phyloP scores from a whole-genome alignment of 2,329 filamentous ascomycete species.

The Esteya vermicola region DNA sequence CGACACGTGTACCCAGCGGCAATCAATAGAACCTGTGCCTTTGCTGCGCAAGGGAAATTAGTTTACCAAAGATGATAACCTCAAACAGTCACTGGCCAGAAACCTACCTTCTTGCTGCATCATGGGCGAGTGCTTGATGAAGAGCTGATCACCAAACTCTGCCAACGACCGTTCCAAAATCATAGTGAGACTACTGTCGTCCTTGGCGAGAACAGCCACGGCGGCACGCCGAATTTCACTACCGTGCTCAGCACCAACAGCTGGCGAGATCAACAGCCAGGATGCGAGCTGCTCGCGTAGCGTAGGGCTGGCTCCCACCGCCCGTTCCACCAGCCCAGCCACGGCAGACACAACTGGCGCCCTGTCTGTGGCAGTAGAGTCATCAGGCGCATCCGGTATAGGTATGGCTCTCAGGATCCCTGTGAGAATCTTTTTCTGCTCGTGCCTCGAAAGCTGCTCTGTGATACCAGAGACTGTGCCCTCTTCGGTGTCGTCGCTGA shows the following conservation, averaged over 20 bases:
- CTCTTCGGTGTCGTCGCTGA: constrained; percentile 12
- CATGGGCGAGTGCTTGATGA: constrained; percentile 73
- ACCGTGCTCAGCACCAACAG: constrained; percentile 48
- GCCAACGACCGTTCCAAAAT: constrained; percentile 55
- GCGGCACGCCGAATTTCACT: constrained; percentile 54
- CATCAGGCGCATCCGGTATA: constrained; percentile 20
- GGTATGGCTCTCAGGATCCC: constrained; percentile 29
- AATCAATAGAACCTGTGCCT: constrained; percentile 66
- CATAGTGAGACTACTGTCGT: constrained; percentile 33
- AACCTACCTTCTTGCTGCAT: constrained; percentile 70
- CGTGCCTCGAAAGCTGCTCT: constrained; percentile 21
- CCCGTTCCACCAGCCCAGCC: constrained; percentile 37
- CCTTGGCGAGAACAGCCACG: constrained; percentile 39
- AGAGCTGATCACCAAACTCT: constrained; percentile 74
- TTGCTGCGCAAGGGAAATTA: constrained; percentile 36
- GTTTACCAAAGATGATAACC: background rate
- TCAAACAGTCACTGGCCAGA: background rate
- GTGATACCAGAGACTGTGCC: constrained; percentile 18
- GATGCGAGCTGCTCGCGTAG: constrained; percentile 40
- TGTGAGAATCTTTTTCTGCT: constrained; percentile 28
- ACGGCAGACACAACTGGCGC: constrained; percentile 35
- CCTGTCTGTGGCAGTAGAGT: background rate
- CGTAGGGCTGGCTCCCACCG: constrained; percentile 32
- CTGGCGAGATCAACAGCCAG: constrained; percentile 52
- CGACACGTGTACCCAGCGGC: constrained; percentile 63